Conservation (phyloP, 2,329 filamentous ascomycete genomes). For the Fulvia fulva region DNA sequence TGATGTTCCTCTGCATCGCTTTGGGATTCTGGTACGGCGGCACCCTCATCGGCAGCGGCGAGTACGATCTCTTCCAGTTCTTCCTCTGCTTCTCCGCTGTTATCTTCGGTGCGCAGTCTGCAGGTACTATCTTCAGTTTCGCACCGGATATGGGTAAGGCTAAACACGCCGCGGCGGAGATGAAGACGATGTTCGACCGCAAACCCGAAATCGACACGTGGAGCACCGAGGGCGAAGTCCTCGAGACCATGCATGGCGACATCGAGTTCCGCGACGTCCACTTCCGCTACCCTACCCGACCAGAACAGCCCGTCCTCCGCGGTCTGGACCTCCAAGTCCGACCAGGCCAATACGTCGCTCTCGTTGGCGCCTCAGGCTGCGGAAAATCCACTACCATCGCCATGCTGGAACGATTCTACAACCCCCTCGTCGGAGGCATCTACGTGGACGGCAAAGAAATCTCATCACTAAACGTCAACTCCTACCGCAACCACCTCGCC, state of each 20-base stretch:
- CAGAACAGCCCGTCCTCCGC: constrained; percentile 85
- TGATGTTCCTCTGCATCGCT: constrained; percentile 78
- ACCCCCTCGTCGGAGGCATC: constrained; percentile 74
- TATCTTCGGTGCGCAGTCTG: constrained; percentile 88
- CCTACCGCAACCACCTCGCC: constrained; percentile 78
- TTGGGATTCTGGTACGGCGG: constrained; percentile 93
- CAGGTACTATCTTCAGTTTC: constrained; percentile 83
- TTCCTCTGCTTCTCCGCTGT: constrained; percentile 86
- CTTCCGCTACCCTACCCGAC: constrained; percentile 88
- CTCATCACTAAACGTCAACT: constrained; percentile 72
- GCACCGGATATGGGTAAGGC: constrained; percentile 93
- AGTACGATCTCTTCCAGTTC: constrained; percentile 81
- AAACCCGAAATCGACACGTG: constrained; percentile 78
- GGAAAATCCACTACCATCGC: constrained; percentile 94
- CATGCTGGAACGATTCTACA: constrained; percentile 90
- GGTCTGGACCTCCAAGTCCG: constrained; percentile 71
- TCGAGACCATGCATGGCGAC: constrained; percentile 65
- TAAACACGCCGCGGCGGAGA: constrained; percentile 72
- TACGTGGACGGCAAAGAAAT: constrained; percentile 82
- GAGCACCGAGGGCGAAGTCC: constrained; percentile 62
- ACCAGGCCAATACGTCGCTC: constrained; percentile 77
- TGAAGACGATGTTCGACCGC: constrained; percentile 80
- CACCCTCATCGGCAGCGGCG: constrained; percentile 63
- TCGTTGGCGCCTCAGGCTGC: constrained; percentile 91
- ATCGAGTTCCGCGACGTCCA: constrained; percentile 91